Conservation (phyloP, 1,139 yeast genomes). For the Scheffersomyces stambukii region DNA sequence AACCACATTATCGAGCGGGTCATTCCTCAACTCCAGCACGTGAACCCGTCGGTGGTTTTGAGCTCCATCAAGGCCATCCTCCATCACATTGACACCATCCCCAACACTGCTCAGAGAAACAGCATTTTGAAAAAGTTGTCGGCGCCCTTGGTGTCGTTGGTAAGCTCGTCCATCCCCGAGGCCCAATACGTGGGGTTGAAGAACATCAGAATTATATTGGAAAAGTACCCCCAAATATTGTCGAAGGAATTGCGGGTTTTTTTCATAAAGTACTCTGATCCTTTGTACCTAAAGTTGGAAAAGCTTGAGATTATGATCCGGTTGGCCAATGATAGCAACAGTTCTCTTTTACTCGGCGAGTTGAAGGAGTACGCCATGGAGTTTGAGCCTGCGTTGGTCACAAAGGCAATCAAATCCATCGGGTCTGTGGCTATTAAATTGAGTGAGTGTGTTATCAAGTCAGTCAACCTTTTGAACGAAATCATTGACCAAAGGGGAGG, state of each 20-base stretch:
- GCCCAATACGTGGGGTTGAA: conserved; percentile 93
- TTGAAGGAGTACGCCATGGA: conserved; percentile 92
- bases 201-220: conserved; percentile 85
- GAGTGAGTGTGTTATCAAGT: conserved; percentile 54
- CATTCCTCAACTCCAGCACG: conserved; percentile 95
- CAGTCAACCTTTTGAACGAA: conserved; percentile 74
- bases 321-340: conserved; percentile 69
- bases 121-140: conserved; percentile 66
- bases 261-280: conserved; percentile 92
- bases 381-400: conserved; percentile 85
- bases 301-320: conserved; percentile 88
- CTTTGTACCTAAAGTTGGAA: conserved; percentile 86
- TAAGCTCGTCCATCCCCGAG: conserved; percentile 79
- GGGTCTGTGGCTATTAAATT: conserved; percentile 88
- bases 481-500: conserved; percentile 71
- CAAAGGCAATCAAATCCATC: conserved; percentile 75
- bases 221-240: conserved; percentile 79
- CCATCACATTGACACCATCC: conserved; percentile 58
- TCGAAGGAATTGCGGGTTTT: conserved; percentile 84
- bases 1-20: conserved; percentile 86
- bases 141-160: conserved; percentile 88
- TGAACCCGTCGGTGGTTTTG: conserved; percentile 91
- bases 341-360: conserved; percentile 71
- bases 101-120: conserved; percentile 27
- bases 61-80: conserved; percentile 81